Evolutionary conservation across 345 rosid species (phyloP).

Genomic region (Aurinia saxatilis): DNA sequence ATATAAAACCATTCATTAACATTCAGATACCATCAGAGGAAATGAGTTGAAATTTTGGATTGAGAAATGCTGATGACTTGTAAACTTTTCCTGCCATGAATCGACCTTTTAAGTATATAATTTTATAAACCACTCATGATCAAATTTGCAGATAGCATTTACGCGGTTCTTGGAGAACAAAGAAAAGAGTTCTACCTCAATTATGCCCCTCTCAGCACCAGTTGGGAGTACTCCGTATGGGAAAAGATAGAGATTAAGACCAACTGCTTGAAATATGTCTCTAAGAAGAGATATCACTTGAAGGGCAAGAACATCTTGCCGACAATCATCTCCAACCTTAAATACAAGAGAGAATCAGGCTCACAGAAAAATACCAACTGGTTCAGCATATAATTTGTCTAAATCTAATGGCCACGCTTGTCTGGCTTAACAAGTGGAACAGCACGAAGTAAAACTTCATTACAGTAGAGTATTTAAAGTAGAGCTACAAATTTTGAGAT

Average conservation of each 20-base stretch:
- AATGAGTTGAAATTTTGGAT: background rate
- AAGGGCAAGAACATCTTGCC: slow-evolving; percentile 98
- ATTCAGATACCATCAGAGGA: background rate
- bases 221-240: slow-evolving; percentile 99
- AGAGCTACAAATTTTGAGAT: background rate
- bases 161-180: no score
- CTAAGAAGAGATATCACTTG: slow-evolving; percentile 94
- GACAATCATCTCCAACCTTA: slow-evolving; percentile 99
- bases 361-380: slow-evolving; percentile 7
- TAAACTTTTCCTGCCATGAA: no score
- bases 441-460: background rate
- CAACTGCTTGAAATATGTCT: slow-evolving; percentile 85
- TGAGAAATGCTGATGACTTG: background rate
- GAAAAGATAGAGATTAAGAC: slow-evolving; percentile 77
- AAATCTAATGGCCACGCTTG: background rate
- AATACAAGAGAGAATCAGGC: slow-evolving; percentile 17
- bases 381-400: background rate
- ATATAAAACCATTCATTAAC: background rate
- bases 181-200: slow-evolving; percentile 52
- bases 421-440: background rate
- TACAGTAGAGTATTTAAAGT: background rate
- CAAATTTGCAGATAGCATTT: no score
- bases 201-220: slow-evolving; percentile 88
- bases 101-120: no score
- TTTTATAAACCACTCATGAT: no score